These are phyloP conservation scores for Metschnikowia arizonensis DNA, from an alignment of 805 yeast genomes.

Conservation along the genomic window DNA sequence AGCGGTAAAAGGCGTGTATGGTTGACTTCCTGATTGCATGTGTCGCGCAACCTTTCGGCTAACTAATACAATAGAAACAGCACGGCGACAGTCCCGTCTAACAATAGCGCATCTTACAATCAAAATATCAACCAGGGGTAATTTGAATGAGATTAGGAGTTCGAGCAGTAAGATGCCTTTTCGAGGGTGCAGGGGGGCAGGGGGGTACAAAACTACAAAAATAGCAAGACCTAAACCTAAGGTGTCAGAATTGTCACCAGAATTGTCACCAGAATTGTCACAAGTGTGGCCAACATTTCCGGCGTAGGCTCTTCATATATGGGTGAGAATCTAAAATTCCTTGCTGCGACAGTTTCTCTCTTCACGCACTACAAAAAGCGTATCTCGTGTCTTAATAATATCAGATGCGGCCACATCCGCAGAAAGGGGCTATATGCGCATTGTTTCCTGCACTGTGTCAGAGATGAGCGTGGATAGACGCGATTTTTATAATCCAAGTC, in stretches of 20 bases:
- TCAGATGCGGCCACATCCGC: slow-evolving; percentile 2
- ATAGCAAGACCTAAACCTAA: too few species aligned
- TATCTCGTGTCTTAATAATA: not conserved
- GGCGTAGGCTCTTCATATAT: not conserved
- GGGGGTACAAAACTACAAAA: too few species aligned
- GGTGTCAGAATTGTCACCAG: too few species aligned
- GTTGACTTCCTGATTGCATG: not conserved
- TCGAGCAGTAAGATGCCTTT: too few species aligned
- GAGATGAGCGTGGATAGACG: slow-evolving; percentile 7
- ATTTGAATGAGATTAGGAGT: too few species aligned
- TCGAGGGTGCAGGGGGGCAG: too few species aligned
- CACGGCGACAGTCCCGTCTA: not conserved
- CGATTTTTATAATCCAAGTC: not conserved
- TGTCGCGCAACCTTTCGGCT: slow-evolving; percentile 1
- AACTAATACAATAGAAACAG: not conserved
- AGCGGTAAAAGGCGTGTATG: not conserved
- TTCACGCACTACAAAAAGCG: not conserved
- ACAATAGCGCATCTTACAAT: not conserved
- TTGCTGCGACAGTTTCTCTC: not conserved
- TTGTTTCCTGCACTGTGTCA: not conserved
- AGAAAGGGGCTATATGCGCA: slow-evolving; percentile 3
- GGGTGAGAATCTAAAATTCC: not conserved
- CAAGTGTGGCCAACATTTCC: not conserved
- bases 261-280: too few species aligned
- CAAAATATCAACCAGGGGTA: not conserved